These are phyloP conservation scores for Arxiozyma telluris DNA, from an alignment of 1,139 yeast species.

Conservation along the genomic window DNA sequence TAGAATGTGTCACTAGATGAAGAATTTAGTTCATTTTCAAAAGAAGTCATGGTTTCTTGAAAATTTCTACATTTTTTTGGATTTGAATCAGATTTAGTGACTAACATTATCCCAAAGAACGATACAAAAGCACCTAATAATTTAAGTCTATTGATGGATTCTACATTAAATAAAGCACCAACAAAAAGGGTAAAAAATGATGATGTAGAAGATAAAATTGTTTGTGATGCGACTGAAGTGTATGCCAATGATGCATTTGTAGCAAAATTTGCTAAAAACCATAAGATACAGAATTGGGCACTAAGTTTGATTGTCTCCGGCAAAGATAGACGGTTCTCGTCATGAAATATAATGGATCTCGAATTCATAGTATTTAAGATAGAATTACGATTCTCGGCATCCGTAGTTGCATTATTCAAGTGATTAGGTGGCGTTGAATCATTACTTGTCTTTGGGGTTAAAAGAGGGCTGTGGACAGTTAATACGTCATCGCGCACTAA, in stretches of 20 bases:
- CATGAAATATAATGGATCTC: neutral
- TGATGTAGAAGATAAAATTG: slow-evolving; percentile 83
- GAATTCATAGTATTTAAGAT: neutral
- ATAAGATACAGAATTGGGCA: slow-evolving; percentile 70
- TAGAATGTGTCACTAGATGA: slow-evolving; percentile 30
- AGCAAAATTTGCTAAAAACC: slow-evolving; percentile 85
- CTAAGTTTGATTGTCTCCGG: slow-evolving; percentile 53
- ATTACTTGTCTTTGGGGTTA: slow-evolving; percentile 9
- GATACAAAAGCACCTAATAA: slow-evolving; percentile 62
- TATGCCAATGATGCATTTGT: slow-evolving; percentile 81
- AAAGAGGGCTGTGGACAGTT: slow-evolving; percentile 21
- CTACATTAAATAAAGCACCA: slow-evolving; percentile 69
- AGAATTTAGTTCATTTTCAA: neutral
- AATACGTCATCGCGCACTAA: slow-evolving; percentile 10
- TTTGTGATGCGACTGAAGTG: slow-evolving; percentile 89
- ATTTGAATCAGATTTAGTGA: slow-evolving; percentile 50
- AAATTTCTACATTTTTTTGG: slow-evolving; percentile 6
- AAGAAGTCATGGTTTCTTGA: neutral
- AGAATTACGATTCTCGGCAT: neutral
- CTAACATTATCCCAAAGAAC: slow-evolving; percentile 68
- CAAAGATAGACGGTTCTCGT: slow-evolving; percentile 30
- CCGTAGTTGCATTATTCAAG: neutral
- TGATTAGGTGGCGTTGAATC: slow-evolving; percentile 3
- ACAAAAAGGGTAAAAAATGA: slow-evolving; percentile 82
- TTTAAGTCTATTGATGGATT: slow-evolving; percentile 55